Base-by-base conservation (phyloP, 129 eudicot species). In the Erigeron canadensis region DNA sequence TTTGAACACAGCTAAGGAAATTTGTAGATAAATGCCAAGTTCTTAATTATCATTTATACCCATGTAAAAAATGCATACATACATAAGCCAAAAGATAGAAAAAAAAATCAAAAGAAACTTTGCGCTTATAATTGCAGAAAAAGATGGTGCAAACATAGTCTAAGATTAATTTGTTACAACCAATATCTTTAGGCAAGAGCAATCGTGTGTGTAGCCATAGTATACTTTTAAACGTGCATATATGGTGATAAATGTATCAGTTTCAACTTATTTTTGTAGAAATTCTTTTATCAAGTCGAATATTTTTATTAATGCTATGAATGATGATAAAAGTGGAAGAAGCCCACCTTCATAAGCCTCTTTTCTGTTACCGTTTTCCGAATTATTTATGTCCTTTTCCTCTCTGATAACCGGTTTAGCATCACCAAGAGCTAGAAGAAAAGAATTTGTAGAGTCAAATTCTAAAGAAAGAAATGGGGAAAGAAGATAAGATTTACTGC, bases 361-460 rank as follows among this genome's bases (percentile, higher is more conserved):
- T 5, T 16, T 61, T 46, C 34, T 69, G 10, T 12, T 50, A 13
- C 10, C 21, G 13, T 21, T 19, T 11, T 18, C 16, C 53, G 77
- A 55, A 41, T 63, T 17, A 9, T 63, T 70, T 5, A 41, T 16
- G 28, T 70, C 77, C 28, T 69, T 54, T 70, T 77, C 77, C 65
- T 70, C 77, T 63, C 51, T 63, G 58, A 70, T 77, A 15, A 70
- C 58, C 1, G 53, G 71, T 54, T 63, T 77, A 77, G 55, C 67
- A 63, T 77, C 77, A 53, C 54, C 60, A 63, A 62, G 18, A 72
- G 81, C 81, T 77, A 19, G 53, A 77, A 38, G 38, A 10, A 70
- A 77, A 70, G 50, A 17, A 70, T 5, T 12, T 40, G 65, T 23
- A 42, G 4, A 48, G 45, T 77, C 39, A 50, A 51, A 22, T 12